Base-by-base conservation (phyloP, 202 grass and related monocot species). In the Cymbopogon flexuosus region DNA sequence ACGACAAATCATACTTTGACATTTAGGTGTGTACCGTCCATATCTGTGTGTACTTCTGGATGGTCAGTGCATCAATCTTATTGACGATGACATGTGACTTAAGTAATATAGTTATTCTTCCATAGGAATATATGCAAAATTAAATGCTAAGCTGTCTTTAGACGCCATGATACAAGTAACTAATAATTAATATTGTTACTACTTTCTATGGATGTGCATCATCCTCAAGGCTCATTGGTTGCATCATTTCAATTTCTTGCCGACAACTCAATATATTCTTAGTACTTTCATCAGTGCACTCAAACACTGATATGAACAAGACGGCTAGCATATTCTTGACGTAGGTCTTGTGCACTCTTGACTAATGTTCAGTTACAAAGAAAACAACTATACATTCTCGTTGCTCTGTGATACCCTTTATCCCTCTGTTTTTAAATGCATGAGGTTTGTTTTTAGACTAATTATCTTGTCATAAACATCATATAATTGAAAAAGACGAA, bases 61-160 rank as follows among this genome's bases (percentile, higher is more conserved):
- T 69, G 47, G 65, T 69, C 22, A 43, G 30, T 15, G 65, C 22
- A 24, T 80, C 65, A 31, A 79, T 30, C 47, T 43, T 23, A 43
- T 6, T 29, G 34, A 69, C 36, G 78, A 75, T 22, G 52, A 29
- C 46, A 27, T 29, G 46, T 1, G 13, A 45, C 59, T 10, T 33
- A 45, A 31, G 24, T 70, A 61, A 43, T 60, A 34, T 57, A 41
- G 16, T 7, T 58, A 9, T 35, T 65, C 14, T 77, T 10, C 37
- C 2, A 43, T 34, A 10, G 35, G 72, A 52, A 83, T 58, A 76
- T 68, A 43, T 65, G 70, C 60, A 67, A 83, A 75, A 76, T 78
- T 6, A 83, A 75, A 76, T 78, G 6, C 76, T 22, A 23, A 21
- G 42, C 5, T 65, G 35, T 12, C 49, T 76, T 58, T 45, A 8